phyloP scores from a whole-genome alignment of 2,329 filamentous ascomycete species.

The Pseudocercospora musae region DNA sequence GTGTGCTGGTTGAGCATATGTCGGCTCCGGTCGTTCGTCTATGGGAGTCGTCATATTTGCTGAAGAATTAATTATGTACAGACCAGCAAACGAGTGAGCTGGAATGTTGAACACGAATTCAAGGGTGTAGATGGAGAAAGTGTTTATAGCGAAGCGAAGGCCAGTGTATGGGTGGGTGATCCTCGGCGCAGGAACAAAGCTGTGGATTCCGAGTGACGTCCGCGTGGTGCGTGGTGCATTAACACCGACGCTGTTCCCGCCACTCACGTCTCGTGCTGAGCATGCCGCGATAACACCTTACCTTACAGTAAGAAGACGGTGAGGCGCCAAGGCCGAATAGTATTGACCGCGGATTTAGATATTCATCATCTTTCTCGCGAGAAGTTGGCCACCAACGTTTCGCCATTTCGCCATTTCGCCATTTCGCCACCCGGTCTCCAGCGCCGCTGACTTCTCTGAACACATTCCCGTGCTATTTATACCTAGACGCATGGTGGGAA shows the following conservation, averaged over 20 bases:
- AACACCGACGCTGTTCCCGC: neutral
- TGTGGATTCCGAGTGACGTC: constrained; percentile 10
- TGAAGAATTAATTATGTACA: neutral
- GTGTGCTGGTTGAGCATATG: constrained; percentile 31
- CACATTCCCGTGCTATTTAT: neutral
- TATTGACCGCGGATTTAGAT: neutral
- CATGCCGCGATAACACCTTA: neutral
- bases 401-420: too few species aligned
- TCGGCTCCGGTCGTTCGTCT: constrained; percentile 36
- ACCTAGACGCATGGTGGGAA: neutral
- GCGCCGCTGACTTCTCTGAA: neutral
- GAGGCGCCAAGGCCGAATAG: neutral
- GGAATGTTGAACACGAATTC: constrained; percentile 1
- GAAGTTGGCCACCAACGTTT: neutral
- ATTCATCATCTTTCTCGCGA: too few species aligned
- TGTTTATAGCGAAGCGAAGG: neutral
- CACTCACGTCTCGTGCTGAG: neutral
- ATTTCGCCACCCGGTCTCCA: neutral
- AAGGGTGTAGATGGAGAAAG: neutral
- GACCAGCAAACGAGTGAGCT: constrained; percentile 16
- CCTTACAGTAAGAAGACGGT: neutral
- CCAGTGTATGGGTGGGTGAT: neutral
- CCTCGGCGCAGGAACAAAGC: neutral
- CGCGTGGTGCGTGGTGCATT: too few species aligned
- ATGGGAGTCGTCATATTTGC: constrained; percentile 35